Evolutionary conservation across 2,329 filamentous ascomycete species (phyloP).

Genomic region (Scytalidium lignicola): DNA sequence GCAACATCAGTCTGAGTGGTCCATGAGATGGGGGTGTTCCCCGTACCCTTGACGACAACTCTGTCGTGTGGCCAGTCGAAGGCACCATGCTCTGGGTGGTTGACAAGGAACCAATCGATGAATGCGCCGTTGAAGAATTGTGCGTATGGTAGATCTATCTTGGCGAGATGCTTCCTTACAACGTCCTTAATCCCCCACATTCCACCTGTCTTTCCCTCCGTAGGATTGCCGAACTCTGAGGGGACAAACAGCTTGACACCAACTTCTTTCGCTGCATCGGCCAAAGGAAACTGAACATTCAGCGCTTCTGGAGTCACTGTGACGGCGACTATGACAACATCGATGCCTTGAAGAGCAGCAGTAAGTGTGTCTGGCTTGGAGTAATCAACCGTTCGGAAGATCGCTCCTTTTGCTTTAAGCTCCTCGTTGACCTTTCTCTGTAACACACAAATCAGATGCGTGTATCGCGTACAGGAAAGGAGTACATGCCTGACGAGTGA

Average conservation of each 20-base stretch:
- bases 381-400: constrained; percentile 39
- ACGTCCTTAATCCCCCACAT: constrained; percentile 31
- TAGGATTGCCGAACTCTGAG: constrained; percentile 35
- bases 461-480: not conserved
- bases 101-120: not conserved
- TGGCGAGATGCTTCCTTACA: constrained; percentile 1
- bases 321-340: constrained; percentile 41
- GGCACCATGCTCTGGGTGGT: not conserved
- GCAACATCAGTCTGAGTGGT: not conserved
- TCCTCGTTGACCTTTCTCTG: not conserved
- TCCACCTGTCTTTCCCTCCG: constrained; percentile 30
- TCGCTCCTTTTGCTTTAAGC: constrained; percentile 32
- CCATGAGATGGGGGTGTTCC: not conserved
- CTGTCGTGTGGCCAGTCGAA: not conserved
- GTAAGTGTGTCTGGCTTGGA: constrained; percentile 38
- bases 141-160: not conserved
- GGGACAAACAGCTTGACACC: constrained; percentile 49
- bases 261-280: constrained; percentile 41
- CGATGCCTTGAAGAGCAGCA: constrained; percentile 41
- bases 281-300: constrained; percentile 36
- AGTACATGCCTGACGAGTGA: not conserved
- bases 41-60: not conserved
- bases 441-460: not conserved
- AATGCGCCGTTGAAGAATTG: not conserved
- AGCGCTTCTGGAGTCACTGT: constrained; percentile 28